Evolutionary conservation across 2,329 filamentous ascomycete genomes (phyloP).

Genomic region (Tolypocladium inflatum): DNA sequence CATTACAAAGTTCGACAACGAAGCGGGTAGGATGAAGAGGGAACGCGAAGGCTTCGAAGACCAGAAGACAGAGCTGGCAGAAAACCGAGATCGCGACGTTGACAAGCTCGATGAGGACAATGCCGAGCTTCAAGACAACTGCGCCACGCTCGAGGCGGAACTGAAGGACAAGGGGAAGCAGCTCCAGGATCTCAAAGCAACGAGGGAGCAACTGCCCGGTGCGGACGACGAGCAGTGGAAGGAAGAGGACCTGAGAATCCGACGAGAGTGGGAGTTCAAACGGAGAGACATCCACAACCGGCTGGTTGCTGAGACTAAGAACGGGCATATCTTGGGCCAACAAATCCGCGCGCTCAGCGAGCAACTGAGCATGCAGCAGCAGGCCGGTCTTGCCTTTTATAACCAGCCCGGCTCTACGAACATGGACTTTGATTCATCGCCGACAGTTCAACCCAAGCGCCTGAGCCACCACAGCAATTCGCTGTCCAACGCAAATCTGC

Average conservation of each 20-base stretch:
- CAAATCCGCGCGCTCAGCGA: slow-evolving; percentile 36
- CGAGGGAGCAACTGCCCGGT: slow-evolving; percentile 53
- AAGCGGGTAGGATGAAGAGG: slow-evolving; percentile 48
- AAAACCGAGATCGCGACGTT: slow-evolving; percentile 42
- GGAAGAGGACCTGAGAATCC: slow-evolving; percentile 39
- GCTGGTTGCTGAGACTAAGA: slow-evolving; percentile 37
- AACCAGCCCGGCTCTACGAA: slow-evolving; percentile 33
- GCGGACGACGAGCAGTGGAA: slow-evolving; percentile 50
- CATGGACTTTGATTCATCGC: slow-evolving; percentile 36
- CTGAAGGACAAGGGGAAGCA: slow-evolving; percentile 57
- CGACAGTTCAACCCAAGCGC: slow-evolving; percentile 33
- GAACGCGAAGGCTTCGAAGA: slow-evolving; percentile 44
- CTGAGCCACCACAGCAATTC: slow-evolving; percentile 39
- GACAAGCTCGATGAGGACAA: slow-evolving; percentile 46
- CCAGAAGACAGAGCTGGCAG: slow-evolving; percentile 41
- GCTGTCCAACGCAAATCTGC: slow-evolving; percentile 29
- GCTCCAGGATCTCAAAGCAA: slow-evolving; percentile 65
- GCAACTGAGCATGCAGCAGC: slow-evolving; percentile 33
- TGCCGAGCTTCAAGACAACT: slow-evolving; percentile 53
- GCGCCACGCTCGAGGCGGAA: slow-evolving; percentile 58
- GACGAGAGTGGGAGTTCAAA: slow-evolving; percentile 45
- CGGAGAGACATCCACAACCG: slow-evolving; percentile 43
- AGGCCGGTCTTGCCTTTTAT: slow-evolving; percentile 33
- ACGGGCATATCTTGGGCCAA: slow-evolving; percentile 34
- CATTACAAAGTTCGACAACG: slow-evolving; percentile 57